Conservation (phyloP, 2,329 filamentous ascomycete genomes). For the Drechslerella stenobrocha region DNA sequence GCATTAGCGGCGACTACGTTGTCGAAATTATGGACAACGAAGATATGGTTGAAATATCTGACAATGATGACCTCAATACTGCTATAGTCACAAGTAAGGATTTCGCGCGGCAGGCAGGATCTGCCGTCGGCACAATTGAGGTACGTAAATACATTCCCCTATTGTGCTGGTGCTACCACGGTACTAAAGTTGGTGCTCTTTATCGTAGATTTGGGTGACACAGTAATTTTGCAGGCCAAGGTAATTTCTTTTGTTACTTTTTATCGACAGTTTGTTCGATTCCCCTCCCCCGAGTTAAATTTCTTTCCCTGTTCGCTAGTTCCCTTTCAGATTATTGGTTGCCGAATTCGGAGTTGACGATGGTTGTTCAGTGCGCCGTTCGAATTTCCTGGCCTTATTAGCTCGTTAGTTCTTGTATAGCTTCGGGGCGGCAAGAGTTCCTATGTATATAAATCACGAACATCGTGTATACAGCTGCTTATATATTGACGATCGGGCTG, state of each 20-base stretch:
- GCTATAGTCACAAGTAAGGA: slow-evolving; percentile 71
- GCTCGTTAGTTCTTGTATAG: background rate
- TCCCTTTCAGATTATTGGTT: background rate
- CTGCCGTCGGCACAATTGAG: slow-evolving; percentile 91
- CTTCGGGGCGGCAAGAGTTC: background rate
- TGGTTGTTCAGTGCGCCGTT: background rate
- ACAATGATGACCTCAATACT: slow-evolving; percentile 94
- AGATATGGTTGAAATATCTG: slow-evolving; percentile 95
- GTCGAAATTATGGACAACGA: slow-evolving; percentile 84
- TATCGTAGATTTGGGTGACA: background rate
- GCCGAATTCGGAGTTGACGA: slow-evolving; percentile 1
- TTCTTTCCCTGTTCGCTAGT: background rate
- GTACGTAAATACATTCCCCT: slow-evolving; percentile 62
- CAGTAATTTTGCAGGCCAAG: background rate
- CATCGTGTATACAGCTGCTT: slow-evolving; percentile 4
- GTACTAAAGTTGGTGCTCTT: background rate
- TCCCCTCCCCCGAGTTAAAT: slow-evolving; percentile 1
- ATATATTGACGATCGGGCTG: background rate
- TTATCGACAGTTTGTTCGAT: background rate
- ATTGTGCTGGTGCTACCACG: background rate
- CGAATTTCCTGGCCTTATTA: background rate
- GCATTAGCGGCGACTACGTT: slow-evolving; percentile 74
- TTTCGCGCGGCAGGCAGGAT: slow-evolving; percentile 70
- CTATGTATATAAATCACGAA: slow-evolving; percentile 5
- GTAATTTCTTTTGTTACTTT: background rate